Conservation (phyloP, 768 basidiomycete genomes). For the Grammothele lineata region DNA sequence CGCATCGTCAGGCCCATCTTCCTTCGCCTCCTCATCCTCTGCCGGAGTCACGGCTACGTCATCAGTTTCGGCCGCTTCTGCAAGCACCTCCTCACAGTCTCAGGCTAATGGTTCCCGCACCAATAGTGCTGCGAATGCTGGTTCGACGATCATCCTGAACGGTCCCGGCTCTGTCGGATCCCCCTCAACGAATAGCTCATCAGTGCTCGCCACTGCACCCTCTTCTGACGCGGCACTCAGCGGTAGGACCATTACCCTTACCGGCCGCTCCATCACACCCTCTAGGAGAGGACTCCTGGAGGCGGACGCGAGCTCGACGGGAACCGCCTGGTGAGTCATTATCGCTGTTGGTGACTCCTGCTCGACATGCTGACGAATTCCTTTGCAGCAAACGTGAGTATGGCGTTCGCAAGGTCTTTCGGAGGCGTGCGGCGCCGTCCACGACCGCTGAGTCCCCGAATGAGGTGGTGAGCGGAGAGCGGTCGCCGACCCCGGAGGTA, state of each 20-base stretch:
- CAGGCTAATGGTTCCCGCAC: not conserved
- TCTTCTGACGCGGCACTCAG: too few relatives aligned
- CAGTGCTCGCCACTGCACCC: too few relatives aligned
- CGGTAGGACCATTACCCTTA: too few relatives aligned
- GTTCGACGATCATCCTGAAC: not conserved
- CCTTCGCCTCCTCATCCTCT: slow-evolving; percentile 3
- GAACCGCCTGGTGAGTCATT: too few relatives aligned
- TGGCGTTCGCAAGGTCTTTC: not conserved
- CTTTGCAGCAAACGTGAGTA: not conserved
- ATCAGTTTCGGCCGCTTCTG: not conserved
- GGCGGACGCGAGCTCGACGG: too few relatives aligned
- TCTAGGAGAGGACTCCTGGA: too few relatives aligned
- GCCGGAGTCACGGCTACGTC: not conserved
- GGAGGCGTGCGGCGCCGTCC: not conserved
- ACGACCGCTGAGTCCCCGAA: not conserved
- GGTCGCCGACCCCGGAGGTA: too few relatives aligned
- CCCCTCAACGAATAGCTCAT: too few relatives aligned
- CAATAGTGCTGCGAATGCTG: not conserved
- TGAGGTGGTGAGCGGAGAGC: not conserved
- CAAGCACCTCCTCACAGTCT: not conserved
- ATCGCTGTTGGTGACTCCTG: too few relatives aligned
- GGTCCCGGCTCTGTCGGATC: not conserved
- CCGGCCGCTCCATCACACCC: too few relatives aligned
- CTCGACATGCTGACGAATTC: too few relatives aligned
- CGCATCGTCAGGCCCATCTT: not conserved